A percentile compares a stretch with the other conserved stretches of the same genome.
These are phyloP conservation scores for Pseudocercospora macadamiae DNA, from an alignment of 2,329 filamentous ascomycete species.

Conservation along the genomic window DNA sequence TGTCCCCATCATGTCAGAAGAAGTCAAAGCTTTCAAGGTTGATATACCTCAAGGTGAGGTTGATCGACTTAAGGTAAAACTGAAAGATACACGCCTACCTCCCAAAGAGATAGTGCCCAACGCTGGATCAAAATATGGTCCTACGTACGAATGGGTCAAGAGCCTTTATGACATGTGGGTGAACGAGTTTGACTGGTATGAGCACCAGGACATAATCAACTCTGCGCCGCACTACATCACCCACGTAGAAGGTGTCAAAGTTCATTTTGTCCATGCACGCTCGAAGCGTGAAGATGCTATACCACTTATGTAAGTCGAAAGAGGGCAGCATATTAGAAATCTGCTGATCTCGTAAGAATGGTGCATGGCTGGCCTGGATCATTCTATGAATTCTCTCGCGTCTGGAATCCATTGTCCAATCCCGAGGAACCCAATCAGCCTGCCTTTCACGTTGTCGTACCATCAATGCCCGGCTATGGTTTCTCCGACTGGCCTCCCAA, in stretches of 20 bases:
- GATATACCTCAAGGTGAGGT: slow-evolving; percentile 42
- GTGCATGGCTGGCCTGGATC: slow-evolving; percentile 51
- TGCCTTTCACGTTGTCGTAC: slow-evolving; percentile 61
- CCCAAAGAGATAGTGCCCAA: slow-evolving; percentile 42
- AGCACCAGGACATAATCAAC: slow-evolving; percentile 39
- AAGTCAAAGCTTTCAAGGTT: slow-evolving; percentile 40
- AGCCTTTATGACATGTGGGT: slow-evolving; percentile 42
- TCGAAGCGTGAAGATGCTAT: slow-evolving; percentile 41
- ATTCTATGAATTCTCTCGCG: slow-evolving; percentile 49
- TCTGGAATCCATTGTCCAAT: slow-evolving; percentile 41
- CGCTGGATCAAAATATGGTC: slow-evolving; percentile 42
- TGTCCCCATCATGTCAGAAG: neutral
- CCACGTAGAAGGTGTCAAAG: slow-evolving; percentile 39
- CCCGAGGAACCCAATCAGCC: slow-evolving; percentile 33
- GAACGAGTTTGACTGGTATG: slow-evolving; percentile 40
- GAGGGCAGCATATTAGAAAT: too few relatives aligned
- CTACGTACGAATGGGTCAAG: slow-evolving; percentile 39
- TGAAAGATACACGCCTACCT: slow-evolving; percentile 41
- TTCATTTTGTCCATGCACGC: slow-evolving; percentile 45
- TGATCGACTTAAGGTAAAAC: slow-evolving; percentile 42
- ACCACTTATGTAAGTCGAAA: too few relatives aligned
- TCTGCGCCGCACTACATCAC: slow-evolving; percentile 40
- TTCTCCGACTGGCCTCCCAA: slow-evolving; percentile 45
- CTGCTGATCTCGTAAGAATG: too few relatives aligned
- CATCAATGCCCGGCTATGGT: slow-evolving; percentile 59